Conservation (phyloP, 1,284 basidiomycete species). For the Phenoliferia sp. region DNA sequence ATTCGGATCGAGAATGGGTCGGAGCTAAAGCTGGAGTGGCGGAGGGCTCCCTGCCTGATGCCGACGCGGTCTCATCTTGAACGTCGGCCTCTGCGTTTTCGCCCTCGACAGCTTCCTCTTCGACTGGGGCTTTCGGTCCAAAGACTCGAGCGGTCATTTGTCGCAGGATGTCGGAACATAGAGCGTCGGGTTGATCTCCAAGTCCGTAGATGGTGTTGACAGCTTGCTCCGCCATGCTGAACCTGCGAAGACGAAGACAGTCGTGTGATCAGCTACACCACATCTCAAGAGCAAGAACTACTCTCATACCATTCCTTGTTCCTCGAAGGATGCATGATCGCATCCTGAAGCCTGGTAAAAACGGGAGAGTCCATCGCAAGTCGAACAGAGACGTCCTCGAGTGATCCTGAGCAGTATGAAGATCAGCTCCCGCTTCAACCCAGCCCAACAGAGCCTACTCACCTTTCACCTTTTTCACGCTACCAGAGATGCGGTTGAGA, state of each 20-base stretch:
- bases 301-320: slow-evolving; percentile 91
- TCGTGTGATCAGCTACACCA: too few species aligned
- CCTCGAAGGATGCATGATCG: slow-evolving; percentile 67
- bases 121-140: slow-evolving; percentile 36
- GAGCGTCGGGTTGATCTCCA: slow-evolving; percentile 83
- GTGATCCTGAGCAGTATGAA: slow-evolving; percentile 59
- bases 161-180: slow-evolving; percentile 79
- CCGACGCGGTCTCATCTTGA: neutral
- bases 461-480: slow-evolving; percentile 96
- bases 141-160: slow-evolving; percentile 73
- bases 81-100: slow-evolving; percentile 1
- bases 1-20: neutral
- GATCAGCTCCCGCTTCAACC: too few species aligned
- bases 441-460: slow-evolving; percentile 9
- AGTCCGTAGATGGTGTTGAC: slow-evolving; percentile 94
- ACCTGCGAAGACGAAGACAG: slow-evolving; percentile 50
- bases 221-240: slow-evolving; percentile 90
- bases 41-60: neutral
- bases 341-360: slow-evolving; percentile 74
- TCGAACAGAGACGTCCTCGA: slow-evolving; percentile 79
- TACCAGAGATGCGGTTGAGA: slow-evolving; percentile 84
- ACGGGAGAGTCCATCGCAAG: slow-evolving; percentile 83
- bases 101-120: slow-evolving; percentile 10
- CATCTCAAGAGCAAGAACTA: too few species aligned
- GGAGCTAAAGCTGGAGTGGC: slow-evolving; percentile 1